These are phyloP conservation scores for Chaetomiaceae sp. DNA, from an alignment of 2,329 filamentous ascomycete species.

Conservation along the genomic window DNA sequence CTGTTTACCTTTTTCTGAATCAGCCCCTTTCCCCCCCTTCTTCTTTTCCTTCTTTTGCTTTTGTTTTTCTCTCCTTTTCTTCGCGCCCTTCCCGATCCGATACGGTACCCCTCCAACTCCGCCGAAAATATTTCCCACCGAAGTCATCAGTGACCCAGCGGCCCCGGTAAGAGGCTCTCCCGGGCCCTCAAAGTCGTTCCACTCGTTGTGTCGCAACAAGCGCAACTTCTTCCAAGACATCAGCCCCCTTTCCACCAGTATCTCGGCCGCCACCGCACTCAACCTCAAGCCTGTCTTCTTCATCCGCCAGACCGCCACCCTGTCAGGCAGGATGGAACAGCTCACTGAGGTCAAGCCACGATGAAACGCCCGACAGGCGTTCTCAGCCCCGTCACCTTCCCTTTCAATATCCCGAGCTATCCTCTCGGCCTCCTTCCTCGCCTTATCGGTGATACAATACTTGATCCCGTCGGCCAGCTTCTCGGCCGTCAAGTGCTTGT, in stretches of 20 bases:
- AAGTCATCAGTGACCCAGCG: slow-evolving; percentile 57
- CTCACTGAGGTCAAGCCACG: slow-evolving; percentile 57
- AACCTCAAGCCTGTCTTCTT: slow-evolving; percentile 58
- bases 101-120: slow-evolving; percentile 63
- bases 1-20: slow-evolving; percentile 16
- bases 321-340: slow-evolving; percentile 61
- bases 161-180: slow-evolving; percentile 68
- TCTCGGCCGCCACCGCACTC: slow-evolving; percentile 60
- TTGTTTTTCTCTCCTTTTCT: slow-evolving; percentile 49
- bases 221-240: slow-evolving; percentile 60
- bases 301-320: slow-evolving; percentile 62
- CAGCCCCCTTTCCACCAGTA: slow-evolving; percentile 58
- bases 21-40: slow-evolving; percentile 25
- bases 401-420: slow-evolving; percentile 58
- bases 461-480: slow-evolving; percentile 66
- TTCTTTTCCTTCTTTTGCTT: slow-evolving; percentile 38
- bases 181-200: slow-evolving; percentile 73
- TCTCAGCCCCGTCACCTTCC: slow-evolving; percentile 65
- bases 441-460: slow-evolving; percentile 60
- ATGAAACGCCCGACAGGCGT: slow-evolving; percentile 66
- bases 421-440: slow-evolving; percentile 50
- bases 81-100: slow-evolving; percentile 54
- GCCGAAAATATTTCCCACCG: slow-evolving; percentile 54
- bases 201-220: slow-evolving; percentile 63
- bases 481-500: slow-evolving; percentile 61